Conservation (phyloP, 164 flowering plant species). For the Echeveria elegans region DNA sequence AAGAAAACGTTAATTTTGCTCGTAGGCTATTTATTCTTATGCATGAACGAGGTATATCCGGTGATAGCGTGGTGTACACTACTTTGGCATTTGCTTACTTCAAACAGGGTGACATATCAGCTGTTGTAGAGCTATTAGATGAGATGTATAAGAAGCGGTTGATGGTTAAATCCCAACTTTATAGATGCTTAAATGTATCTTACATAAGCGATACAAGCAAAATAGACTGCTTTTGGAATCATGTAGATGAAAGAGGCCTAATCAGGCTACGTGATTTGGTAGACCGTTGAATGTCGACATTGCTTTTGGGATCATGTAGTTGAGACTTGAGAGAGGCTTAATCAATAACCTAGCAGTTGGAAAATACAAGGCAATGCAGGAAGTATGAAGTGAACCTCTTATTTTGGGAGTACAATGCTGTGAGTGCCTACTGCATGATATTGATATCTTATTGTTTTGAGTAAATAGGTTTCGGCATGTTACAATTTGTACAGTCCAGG, state of each 20-base stretch:
- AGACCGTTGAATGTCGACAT: not conserved
- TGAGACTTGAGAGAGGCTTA: not conserved
- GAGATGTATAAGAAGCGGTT: conserved; percentile 57
- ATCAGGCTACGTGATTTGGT: conserved; percentile 32
- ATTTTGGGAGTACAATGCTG: not conserved
- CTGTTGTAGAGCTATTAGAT: conserved; percentile 42
- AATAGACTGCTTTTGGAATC: conserved; percentile 50
- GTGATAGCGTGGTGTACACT: conserved; percentile 57
- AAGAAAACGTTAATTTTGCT: conserved; percentile 51
- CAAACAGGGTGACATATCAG: conserved; percentile 37
- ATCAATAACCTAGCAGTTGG: not conserved
- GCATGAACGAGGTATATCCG: conserved; percentile 49
- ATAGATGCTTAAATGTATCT: conserved; percentile 47
- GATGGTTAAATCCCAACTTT: conserved; percentile 52
- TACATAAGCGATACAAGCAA: conserved; percentile 27
- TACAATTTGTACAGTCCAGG: not conserved
- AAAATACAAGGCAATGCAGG: not conserved
- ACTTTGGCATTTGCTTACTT: conserved; percentile 60
- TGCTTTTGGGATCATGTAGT: not conserved
- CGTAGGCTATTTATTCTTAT: conserved; percentile 37
- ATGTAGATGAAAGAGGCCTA: conserved; percentile 37
- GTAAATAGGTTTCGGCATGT: not conserved
- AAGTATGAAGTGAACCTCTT: not conserved
- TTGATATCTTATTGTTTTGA: not conserved
- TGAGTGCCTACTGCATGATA: not conserved